Percentiles rank a stretch among this genome's conserved stretches.
Conservation (phyloP, 305 asterid species). For the Rubia balearica region DNA sequence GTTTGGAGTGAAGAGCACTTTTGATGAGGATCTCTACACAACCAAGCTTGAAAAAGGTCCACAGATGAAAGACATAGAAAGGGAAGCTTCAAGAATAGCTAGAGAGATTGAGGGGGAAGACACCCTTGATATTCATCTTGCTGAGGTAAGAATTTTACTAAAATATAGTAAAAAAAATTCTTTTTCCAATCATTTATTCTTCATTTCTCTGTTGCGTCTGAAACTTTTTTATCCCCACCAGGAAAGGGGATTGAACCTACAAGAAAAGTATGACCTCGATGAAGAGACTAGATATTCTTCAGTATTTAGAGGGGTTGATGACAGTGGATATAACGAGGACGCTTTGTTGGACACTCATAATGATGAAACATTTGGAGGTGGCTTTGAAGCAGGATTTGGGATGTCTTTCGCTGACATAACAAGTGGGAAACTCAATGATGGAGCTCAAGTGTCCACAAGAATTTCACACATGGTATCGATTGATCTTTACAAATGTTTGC, state of each 20-base stretch:
- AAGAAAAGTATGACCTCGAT: conserved; percentile 62
- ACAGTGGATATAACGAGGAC: conserved; percentile 76
- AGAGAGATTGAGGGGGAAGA: conserved; percentile 93
- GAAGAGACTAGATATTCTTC: conserved; percentile 91
- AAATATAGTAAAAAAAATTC: not conserved
- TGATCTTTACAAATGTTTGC: not conserved
- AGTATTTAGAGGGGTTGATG: conserved; percentile 63
- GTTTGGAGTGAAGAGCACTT: conserved; percentile 94
- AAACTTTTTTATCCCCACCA: conserved; percentile 24
- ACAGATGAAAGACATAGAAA: conserved; percentile 76
- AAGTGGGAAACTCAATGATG: conserved; percentile 30
- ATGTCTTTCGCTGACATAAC: conserved; percentile 33
- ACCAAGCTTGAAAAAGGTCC: conserved; percentile 95
- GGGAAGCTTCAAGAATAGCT: conserved; percentile 78
- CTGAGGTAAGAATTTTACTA: conserved; percentile 51
- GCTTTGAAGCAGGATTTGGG: conserved; percentile 34
- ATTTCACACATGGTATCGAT: conserved; percentile 41
- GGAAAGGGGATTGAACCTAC: conserved; percentile 85
- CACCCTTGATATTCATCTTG: conserved; percentile 89
- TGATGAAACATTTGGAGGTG: conserved; percentile 77
- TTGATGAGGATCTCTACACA: conserved; percentile 86
- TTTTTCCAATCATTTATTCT: not conserved
- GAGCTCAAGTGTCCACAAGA: conserved; percentile 35
- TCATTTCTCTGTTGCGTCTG: conserved; percentile 9
- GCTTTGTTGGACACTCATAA: conserved; percentile 54